Base-by-base conservation (phyloP, 2,329 filamentous ascomycete genomes). In the Ceratocystis ficicola region DNA sequence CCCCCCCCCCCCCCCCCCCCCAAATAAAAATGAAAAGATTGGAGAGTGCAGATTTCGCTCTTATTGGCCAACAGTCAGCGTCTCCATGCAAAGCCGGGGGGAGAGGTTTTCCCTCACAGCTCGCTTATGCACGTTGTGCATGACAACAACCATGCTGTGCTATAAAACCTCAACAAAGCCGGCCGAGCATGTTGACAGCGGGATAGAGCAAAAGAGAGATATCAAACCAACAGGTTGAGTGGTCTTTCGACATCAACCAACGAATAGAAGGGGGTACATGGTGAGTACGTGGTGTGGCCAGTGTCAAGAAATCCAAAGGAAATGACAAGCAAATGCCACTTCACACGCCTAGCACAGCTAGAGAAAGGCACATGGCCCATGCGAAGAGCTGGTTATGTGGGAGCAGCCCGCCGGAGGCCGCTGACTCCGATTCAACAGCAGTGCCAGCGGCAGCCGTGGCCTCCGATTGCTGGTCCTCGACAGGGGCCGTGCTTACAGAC, bases 261-360 rank as follows among this genome's bases (percentile, higher is more conserved):
- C 25, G 55, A 59, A 59, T 6, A 36, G 55, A 36, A 59, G 22
- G 5, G 52, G 10, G 6, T 30, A 32, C 25, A 5, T 36, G 55
- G 32, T 36, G 28, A 17, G 6, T 30, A 32, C 25, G 7, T 36
- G 55, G 32, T 36, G 28, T 36, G 55, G 25, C 28, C 5, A 17
- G 17, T 36, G 36, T 57, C 17, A 30, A 17, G 44, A 28, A 10
- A 15, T 25, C 10, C 15, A 5, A 15, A 5, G 22, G 5, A 44
- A 44, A 64, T 50, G 15, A 30, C 6, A n/a, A 8, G 3, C 25
- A 7, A n/a, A 41, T 3, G n/a, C 28, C 6, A 44, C 12, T 30
- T 64, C 25, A 64, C 52, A 64, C 32, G 50, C 50, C 30, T 12
- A 64, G 22, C 48, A 64, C 30, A 44, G 50, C 25, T 44, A 64